Evolutionary conservation across 179 eudicot species (phyloP), one percentile per base, ranked within the genome.

Genomic region (Actinidia arguta): DNA sequence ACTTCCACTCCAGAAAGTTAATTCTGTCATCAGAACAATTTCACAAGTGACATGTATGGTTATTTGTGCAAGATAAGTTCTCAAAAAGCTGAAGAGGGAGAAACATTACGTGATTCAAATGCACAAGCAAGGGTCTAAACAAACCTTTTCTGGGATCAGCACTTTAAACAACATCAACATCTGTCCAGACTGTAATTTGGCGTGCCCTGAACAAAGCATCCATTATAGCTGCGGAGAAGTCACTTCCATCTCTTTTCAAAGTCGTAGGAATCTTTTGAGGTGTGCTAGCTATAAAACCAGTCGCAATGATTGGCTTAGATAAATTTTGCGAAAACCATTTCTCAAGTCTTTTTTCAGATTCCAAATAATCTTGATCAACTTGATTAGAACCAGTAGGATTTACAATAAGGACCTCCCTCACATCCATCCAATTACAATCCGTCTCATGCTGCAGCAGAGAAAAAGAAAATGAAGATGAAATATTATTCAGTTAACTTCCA

Each of bases 71-170:
- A 39, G 56, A 25, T 42, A 27, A 63, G 46, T 44, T 20, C 59
- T 62, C n/a, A 78, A 54, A 22, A 22, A 77, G 25, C 44, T 44
- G 3, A 63, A 24, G 42, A 7, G 10, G 52, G 52, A 62, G 42
- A 31, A 56, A 54, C 46, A 61, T n/a, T 39, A 48, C 0, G 5
- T 24, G 61, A 18, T 20, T 47, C 18, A 55, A 66, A 66, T 39
- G 42, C 69, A 56, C 48, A 68, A 56, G 58, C 31, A 59, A 39
- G 16, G 47, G 48, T 75, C 73, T 14, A 56, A 67, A 82, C 87
- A 86, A 72, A 97, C 99, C 99, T 97, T 97, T 97, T 84, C 99
- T 93, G 54, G 99, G 99, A 81, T 97, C 99, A 61, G 99, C 99
- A 90, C 98, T 97, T 79, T 92, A 97, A 10, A 97, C 97, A 75